phyloP scores from a whole-genome alignment of 169 alveolate genomes.

The Plasmodium knowlesi region DNA sequence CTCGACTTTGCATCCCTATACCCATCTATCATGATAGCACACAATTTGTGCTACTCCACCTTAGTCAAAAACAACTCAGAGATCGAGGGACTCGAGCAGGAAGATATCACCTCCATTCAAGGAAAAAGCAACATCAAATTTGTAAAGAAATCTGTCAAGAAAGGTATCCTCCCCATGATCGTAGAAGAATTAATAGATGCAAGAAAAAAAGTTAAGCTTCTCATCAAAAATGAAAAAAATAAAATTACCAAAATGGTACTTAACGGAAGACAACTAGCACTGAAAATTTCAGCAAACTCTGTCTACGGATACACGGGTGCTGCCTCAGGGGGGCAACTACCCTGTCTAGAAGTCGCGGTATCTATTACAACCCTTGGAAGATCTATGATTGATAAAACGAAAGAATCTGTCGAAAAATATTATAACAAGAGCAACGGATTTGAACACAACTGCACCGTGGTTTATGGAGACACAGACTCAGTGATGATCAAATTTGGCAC shows the following conservation, averaged over 20 bases:
- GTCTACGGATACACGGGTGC: conserved; percentile 99
- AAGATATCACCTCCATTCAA: conserved; percentile 68
- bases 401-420: conserved; percentile 85
- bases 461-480: conserved; percentile 99
- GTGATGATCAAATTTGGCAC: conserved; percentile 99
- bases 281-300: conserved; percentile 98
- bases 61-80: conserved; percentile 88
- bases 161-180: conserved; percentile 97
- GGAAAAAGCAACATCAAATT: conserved; percentile 30
- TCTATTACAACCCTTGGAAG: conserved; percentile 98
- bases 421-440: conserved; percentile 93
- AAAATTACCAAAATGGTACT: conserved; percentile 95
- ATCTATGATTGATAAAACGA: conserved; percentile 93
- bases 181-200: conserved; percentile 97
- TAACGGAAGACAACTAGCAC: conserved; percentile 98
- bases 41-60: conserved; percentile 98
- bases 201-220: conserved; percentile 94
- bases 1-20: conserved; percentile 99
- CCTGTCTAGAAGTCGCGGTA: conserved; percentile 96
- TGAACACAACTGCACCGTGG: conserved; percentile 92
- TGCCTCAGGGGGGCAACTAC: conserved; percentile 95
- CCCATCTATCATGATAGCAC: conserved; percentile 99
- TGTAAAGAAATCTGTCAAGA: conserved; percentile 78
- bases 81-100: conserved; percentile 76
- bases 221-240: conserved; percentile 92